Evolutionary conservation across 768 basidiomycete genomes (phyloP).

Genomic region (Cantharellus cinnabarinus): DNA sequence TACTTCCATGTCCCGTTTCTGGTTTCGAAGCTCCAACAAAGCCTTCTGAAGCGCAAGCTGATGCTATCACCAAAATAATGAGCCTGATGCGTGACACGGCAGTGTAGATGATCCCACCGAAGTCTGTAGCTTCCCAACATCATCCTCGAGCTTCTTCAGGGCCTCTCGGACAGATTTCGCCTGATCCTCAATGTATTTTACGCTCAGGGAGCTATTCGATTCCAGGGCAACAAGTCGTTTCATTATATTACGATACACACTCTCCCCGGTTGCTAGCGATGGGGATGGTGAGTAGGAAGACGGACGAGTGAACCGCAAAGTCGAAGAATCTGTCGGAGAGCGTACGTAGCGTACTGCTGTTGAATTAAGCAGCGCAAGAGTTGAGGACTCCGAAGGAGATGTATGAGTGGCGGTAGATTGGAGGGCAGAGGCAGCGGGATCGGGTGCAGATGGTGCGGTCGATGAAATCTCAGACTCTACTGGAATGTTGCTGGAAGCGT

Average conservation of each 20-base stretch:
- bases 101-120: constrained; percentile 29
- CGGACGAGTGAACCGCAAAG: neutral
- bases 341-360: no score
- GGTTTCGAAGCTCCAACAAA: constrained; percentile 46
- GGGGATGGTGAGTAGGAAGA: neutral
- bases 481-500: no score
- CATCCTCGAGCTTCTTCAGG: constrained; percentile 51
- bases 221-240: constrained; percentile 75
- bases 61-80: constrained; percentile 23
- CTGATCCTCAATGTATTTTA: constrained; percentile 80
- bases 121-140: constrained; percentile 58
- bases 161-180: constrained; percentile 53
- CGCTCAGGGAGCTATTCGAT: constrained; percentile 66
- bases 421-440: no score
- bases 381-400: no score
- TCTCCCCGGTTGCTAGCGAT: constrained; percentile 36
- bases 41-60: constrained; percentile 43
- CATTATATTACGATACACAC: constrained; percentile 92
- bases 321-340: neutral
- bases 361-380: no score
- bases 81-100: neutral
- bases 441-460: no score
- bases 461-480: no score
- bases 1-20: constrained; percentile 40
- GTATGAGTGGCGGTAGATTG: no score